Evolutionary conservation across 1,139 yeast genomes (phyloP), one percentile per base, ranked within the genome.

Genomic region (Scheffersomyces illinoinensis): DNA sequence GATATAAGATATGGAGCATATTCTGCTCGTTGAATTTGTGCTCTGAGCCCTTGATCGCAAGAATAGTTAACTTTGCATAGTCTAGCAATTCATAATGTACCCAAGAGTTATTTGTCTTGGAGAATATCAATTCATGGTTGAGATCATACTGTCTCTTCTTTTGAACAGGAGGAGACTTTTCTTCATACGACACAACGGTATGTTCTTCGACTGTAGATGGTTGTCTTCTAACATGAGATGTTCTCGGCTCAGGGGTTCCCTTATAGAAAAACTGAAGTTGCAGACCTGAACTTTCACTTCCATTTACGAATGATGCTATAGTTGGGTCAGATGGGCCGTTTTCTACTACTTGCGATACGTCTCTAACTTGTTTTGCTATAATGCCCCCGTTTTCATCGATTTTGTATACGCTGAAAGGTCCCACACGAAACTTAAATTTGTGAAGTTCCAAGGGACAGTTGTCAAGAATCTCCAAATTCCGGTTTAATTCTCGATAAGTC

Each of bases 1-100:
- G 85, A 63, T 80, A 79, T 21, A 80, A 68, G n/a, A 81, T 79
- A 61, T 81, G 84, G 57, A 79, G 70, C 73, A 79, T 76, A 60
- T 79, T 79, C 61, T 81, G 85, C 58, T 79, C 83, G 55, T 72
- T 74, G 58, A 79, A 71, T 21, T 68, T 63, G 64, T 77, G 79
- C 54, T 73, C 66, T 2, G 76, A 69, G 5, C 85, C 85, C 60
- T 79, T 81, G 21, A 81, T 77, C 23, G 83, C 84, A 55, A 76
- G 59, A 46, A 78, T 77, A 1, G 84, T 75, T 56, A 81, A 70
- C 58, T 77, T 79, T 21, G 85, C 83, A 53, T 66, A 73, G 54
- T 74, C 72, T 21, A 79, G 58, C 17, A 80, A 72, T 52, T 74
- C 76, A 23, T 69, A 64, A 64, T 79, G 83, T 47, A 80, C 76